Evolutionary conservation across 2,329 filamentous ascomycete species (phyloP).

Genomic region (Aspergillus oerlinghausenensis): DNA sequence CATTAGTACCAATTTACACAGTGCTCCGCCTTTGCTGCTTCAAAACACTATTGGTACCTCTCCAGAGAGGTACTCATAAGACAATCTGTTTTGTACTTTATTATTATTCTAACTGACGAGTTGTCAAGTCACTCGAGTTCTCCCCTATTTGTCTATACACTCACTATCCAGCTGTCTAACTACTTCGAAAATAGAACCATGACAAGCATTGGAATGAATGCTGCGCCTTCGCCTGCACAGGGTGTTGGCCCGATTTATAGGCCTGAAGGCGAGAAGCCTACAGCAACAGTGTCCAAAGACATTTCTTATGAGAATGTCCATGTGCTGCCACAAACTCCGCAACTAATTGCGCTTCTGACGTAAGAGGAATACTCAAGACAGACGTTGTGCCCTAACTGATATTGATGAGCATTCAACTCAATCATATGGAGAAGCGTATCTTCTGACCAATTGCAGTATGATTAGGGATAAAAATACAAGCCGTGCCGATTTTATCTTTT

Average conservation of each 20-base stretch:
- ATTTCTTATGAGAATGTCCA: slow-evolving; percentile 83
- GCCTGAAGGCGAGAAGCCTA: slow-evolving; percentile 71
- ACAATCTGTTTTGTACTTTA: neutral
- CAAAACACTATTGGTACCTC: neutral
- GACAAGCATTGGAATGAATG: slow-evolving; percentile 23
- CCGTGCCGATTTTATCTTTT: slow-evolving; percentile 97
- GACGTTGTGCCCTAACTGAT: slow-evolving; percentile 1
- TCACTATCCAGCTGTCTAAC: neutral
- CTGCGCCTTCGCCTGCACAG: slow-evolving; percentile 50
- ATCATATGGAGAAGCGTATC: slow-evolving; percentile 3
- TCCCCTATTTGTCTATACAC: neutral
- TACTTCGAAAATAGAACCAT: slow-evolving; percentile 8
- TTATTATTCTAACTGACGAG: neutral
- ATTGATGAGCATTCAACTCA: neutral
- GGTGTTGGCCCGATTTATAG: slow-evolving; percentile 77
- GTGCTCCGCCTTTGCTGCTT: neutral
- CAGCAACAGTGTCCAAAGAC: slow-evolving; percentile 79
- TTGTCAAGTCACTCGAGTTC: neutral
- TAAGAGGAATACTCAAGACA: slow-evolving; percentile 50
- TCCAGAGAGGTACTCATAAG: neutral
- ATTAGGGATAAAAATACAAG: slow-evolving; percentile 88
- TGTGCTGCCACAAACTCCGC: slow-evolving; percentile 85
- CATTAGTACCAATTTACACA: neutral
- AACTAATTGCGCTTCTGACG: slow-evolving; percentile 96
- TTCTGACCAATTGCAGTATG: slow-evolving; percentile 57